Evolutionary conservation across 305 asterid species (phyloP).

Genomic region (Rubia tinctorum): DNA sequence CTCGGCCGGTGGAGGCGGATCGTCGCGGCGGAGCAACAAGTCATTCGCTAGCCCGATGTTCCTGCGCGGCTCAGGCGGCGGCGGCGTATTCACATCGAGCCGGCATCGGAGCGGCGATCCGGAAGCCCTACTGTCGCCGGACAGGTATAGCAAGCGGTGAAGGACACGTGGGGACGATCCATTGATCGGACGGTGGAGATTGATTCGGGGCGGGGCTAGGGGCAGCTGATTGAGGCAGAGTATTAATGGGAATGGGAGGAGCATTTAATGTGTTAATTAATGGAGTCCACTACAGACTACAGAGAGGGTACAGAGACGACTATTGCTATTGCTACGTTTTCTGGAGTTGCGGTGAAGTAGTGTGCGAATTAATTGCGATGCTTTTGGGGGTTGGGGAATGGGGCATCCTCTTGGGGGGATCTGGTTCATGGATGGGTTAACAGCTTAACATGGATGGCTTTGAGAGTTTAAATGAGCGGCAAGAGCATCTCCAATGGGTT

Average conservation of each 20-base stretch:
- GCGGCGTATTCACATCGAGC: conserved; percentile 62
- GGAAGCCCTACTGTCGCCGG: conserved; percentile 92
- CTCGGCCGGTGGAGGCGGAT: conserved; percentile 60
- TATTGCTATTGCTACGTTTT: neutral
- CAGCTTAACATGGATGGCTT: too few species aligned
- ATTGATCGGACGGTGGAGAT: conserved; percentile 15
- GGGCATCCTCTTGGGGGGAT: too few species aligned
- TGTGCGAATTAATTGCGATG: too few species aligned
- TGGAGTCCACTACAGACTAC: conserved; percentile 1
- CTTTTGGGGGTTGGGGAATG: too few species aligned
- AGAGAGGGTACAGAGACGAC: neutral
- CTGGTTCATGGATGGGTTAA: too few species aligned
- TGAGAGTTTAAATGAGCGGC: too few species aligned
- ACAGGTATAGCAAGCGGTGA: conserved; percentile 65
- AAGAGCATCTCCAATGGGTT: too few species aligned
- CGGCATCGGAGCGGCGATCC: conserved; percentile 95
- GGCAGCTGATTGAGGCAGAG: neutral
- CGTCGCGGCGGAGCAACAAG: conserved; percentile 62
- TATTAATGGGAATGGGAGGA: conserved; percentile 14
- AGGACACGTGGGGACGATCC: conserved; percentile 26
- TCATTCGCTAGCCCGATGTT: conserved; percentile 96
- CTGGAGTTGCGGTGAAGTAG: neutral
- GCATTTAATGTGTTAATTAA: conserved; percentile 26
- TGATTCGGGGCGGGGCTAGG: neutral
- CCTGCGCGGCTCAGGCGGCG: conserved; percentile 48